phyloP scores from a whole-genome alignment of 345 rosid species.

The Physaria fendleri region DNA sequence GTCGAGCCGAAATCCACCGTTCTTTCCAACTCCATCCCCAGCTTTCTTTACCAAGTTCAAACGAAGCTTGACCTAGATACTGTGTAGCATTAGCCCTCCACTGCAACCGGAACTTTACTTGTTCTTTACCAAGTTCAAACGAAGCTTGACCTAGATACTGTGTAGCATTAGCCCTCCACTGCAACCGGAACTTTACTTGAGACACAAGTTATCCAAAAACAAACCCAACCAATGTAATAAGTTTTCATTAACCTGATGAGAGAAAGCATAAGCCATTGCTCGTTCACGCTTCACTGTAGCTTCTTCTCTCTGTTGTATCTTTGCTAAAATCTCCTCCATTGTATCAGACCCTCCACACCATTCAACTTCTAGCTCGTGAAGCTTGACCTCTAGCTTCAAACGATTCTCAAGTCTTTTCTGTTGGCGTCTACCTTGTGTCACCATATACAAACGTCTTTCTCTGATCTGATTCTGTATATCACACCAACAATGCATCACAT shows the following conservation, averaged over 20 bases:
- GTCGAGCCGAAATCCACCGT: constrained; percentile 76
- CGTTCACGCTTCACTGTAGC: constrained; percentile 78
- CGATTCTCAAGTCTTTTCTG: constrained; percentile 65
- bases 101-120: no score
- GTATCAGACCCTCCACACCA: constrained; percentile 77
- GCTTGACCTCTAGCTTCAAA: constrained; percentile 69
- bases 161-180: constrained; percentile 87
- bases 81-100: constrained; percentile 83
- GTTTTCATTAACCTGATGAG: constrained; percentile 60
- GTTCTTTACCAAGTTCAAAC: constrained; percentile 54
- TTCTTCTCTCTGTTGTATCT: constrained; percentile 76
- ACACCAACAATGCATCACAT: constrained; percentile 67
- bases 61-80: constrained; percentile 74
- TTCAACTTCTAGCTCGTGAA: constrained; percentile 69
- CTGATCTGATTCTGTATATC: constrained; percentile 56
- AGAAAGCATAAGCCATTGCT: constrained; percentile 89
- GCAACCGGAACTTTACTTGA: constrained; percentile 13
- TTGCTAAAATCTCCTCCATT: constrained; percentile 70
- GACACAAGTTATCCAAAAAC: neutral
- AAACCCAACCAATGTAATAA: neutral
- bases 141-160: constrained; percentile 78
- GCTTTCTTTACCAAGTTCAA: constrained; percentile 51
- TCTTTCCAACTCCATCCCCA: constrained; percentile 97
- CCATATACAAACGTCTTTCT: constrained; percentile 65
- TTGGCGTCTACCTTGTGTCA: constrained; percentile 54